Evolutionary conservation across 305 asterid genomes (phyloP).

Genomic region (Solanum aculeatissimum): DNA sequence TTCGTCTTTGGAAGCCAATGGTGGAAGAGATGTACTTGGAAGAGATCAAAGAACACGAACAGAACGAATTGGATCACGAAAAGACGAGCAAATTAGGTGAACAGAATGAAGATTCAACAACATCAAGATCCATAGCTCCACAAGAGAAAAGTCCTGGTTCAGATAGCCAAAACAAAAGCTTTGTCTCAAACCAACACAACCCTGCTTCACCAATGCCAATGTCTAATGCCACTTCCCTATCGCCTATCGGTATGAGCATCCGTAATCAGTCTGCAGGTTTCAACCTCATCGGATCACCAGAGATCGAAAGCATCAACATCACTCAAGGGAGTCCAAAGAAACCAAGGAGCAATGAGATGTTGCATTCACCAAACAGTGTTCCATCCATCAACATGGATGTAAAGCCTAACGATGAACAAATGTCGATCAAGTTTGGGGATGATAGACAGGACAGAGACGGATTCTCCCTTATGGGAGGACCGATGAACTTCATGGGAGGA

Average conservation of each 20-base stretch:
- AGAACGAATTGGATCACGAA: conserved; percentile 45
- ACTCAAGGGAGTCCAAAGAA: conserved; percentile 68
- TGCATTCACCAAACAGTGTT: conserved; percentile 22
- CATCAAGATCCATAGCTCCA: conserved; percentile 32
- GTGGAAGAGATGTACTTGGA: conserved; percentile 90
- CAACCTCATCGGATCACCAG: conserved; percentile 54
- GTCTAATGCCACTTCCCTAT: conserved; percentile 17
- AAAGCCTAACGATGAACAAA: conserved; percentile 28
- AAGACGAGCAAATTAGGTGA: conserved; percentile 29
- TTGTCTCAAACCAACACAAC: conserved; percentile 13
- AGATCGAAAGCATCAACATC: conserved; percentile 30
- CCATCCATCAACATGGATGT: conserved; percentile 32
- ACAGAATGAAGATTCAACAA: conserved; percentile 44
- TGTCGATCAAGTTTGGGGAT: conserved; percentile 28
- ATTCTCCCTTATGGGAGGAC: conserved; percentile 61
- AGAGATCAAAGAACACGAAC: conserved; percentile 67
- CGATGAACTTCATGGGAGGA: conserved; percentile 82
- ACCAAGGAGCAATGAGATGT: conserved; percentile 32
- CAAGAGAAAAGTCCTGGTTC: conserved; percentile 17
- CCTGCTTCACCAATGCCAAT: conserved; percentile 16
- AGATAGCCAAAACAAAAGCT: conserved; percentile 26
- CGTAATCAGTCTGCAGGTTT: conserved; percentile 30
- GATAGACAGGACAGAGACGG: conserved; percentile 55
- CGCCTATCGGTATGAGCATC: conserved; percentile 28
- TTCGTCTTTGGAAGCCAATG: conserved; percentile 95